A percentile compares a stretch with the other conserved stretches of the same genome.
phyloP scores from a whole-genome alignment of 2,329 filamentous ascomycete species.

The Botrytis aclada region DNA sequence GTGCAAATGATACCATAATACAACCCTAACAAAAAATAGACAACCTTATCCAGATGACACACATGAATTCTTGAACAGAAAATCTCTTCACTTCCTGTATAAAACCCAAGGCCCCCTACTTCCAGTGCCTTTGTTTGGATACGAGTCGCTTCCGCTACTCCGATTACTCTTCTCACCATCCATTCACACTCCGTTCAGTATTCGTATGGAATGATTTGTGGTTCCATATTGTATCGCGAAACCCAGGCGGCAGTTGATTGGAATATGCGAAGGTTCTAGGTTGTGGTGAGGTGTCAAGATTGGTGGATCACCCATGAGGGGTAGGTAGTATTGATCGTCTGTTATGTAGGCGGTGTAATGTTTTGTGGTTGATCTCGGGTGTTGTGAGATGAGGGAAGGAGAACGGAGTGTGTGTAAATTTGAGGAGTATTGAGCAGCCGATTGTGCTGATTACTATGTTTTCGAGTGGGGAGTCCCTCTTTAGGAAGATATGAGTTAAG shows the following conservation, averaged over 20 bases:
- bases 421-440: neutral
- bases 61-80: neutral
- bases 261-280: neutral
- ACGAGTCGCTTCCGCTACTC: neutral
- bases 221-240: neutral
- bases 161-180: neutral
- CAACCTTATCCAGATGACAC: no score
- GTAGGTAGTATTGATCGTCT: no score
- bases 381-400: neutral
- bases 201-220: neutral
- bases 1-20: neutral
- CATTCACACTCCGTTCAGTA: no score
- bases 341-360: neutral
- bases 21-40: neutral
- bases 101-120: neutral
- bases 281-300: no score
- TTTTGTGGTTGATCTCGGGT: neutral
- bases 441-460: neutral
- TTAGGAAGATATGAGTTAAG: neutral
- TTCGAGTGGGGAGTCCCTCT: neutral
- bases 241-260: neutral
- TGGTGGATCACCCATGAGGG: no score
- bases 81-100: neutral
- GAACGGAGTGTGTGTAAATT: no score
- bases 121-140: no score